Evolutionary conservation across 257 asterid species (phyloP), one percentile per base, ranked within the genome.

Genomic region (Solanum pinnatisectum): DNA sequence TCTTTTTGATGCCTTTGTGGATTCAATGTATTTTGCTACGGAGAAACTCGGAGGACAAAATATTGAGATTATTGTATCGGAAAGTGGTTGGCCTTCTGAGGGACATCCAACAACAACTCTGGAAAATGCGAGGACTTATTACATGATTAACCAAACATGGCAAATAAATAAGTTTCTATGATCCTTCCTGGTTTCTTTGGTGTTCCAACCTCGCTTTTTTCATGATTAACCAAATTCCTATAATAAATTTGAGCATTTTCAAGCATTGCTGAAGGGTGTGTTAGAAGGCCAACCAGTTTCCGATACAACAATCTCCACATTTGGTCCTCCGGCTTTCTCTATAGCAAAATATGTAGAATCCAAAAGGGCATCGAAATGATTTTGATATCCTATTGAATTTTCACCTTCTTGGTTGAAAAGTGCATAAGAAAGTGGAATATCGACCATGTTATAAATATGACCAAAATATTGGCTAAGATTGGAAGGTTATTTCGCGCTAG

Each of bases 11-110:
- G 92, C 93, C 9, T 36, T 81, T 46, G 13, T 91, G 83, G 93
- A 92, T 67, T 90, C 93, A 30, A 27, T 70, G 30, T 84, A 91
- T 68, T 84, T 86, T 5, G 93, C 90, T 11, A 81, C 86, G 13
- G 92, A 89, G 90, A 91, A 87, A 76, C 79, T 76, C 0, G 93
- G 93, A 18, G 93, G 88, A 27, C 36, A 70, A 0, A 78, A 77
- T 27, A 49, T 92, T 3, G 86, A 56, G 33, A 63, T 92, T 6
- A 89, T 90, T 30, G 93, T 93, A 20, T 82, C 93, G 0, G 93
- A 93, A 82, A 87, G 88, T 6, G 95, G 95, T 0, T 93, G 94
- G 95, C 94, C 94, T 27, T 82, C 93, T 3, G 87, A 40, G 0
- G 94, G 92, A 32, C 89, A 86, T 52, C 65, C 84, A 30, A 83